phyloP scores from a whole-genome alignment of 83 land plant genomes.

The Picea mariana region DNA sequence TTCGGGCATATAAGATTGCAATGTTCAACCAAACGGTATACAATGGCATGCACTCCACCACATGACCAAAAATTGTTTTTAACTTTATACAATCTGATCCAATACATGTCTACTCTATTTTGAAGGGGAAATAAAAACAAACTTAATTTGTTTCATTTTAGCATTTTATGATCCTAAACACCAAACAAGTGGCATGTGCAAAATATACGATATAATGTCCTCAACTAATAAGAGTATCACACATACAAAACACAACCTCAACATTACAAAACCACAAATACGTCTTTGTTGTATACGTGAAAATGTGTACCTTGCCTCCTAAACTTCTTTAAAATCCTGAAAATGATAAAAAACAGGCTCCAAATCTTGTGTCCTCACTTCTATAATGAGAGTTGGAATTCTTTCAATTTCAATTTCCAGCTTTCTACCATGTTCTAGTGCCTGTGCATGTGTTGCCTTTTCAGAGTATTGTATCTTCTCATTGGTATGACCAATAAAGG shows the following conservation, averaged over 20 bases:
- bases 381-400: conserved; percentile 53
- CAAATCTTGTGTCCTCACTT: conserved; percentile 62
- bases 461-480: conserved; percentile 41
- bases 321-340: conserved; percentile 8
- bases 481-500: conserved; percentile 84
- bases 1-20: not conserved
- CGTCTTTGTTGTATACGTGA: not conserved
- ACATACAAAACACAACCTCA: not conserved
- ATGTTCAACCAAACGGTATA: not conserved
- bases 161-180: not conserved
- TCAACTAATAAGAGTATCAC: not conserved
- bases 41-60: not conserved
- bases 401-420: conserved; percentile 85
- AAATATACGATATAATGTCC: not conserved
- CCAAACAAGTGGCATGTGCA: not conserved
- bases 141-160: not conserved
- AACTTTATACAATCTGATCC: not conserved
- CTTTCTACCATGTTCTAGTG: too few relatives aligned
- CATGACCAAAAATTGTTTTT: not conserved
- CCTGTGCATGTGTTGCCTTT: too few relatives aligned
- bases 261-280: not conserved
- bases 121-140: not conserved
- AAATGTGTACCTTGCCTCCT: conserved; percentile 33
- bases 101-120: not conserved
- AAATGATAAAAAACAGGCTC: conserved; percentile 69